Evolutionary conservation across 768 basidiomycete species (phyloP), one percentile per base, ranked within the genome.

Genomic region (Leccinum arenicola): DNA sequence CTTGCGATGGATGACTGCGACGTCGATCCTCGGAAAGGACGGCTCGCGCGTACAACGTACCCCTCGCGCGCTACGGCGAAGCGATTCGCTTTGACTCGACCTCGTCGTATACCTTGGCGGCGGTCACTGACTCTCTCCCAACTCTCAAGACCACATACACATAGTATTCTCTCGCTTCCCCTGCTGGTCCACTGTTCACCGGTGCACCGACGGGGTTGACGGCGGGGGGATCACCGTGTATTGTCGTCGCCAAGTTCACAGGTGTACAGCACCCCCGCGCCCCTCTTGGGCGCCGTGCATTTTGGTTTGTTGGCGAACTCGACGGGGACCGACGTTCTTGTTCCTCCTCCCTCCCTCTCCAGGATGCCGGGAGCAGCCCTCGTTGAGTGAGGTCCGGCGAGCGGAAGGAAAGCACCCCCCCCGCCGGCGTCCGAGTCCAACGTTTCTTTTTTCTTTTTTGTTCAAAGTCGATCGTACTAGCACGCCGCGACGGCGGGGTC

Each of bases 1-100:
- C 83, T 80, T 86, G 85, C 85, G 85, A 86, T 86, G 84, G 85
- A 87, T 86, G 84, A 87, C 85, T 87, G 83, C 85, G 82, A 80
- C 78, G 79, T 76, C 75, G 83, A 78, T 82, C 75, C 77, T 74
- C 50, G 63, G 65, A 70, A 65, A 64, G 60, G 66, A 54, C 52
- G 7, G 68, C 68, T 64, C 43, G 19, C 19, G 43, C 19, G 43
- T 45, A 45, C 43, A 45, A 45, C 19, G 57, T 45, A 50, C 51
- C 54, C 40, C 60, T 55, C 55, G 68, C 29, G 50, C 52, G 36
- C 54, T 61, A 50, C 19, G 59, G 45, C 62, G 43, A 40, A 29
- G 35, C 36, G 31, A 31, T 23, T 1, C 2, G 23, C 9, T 3
- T 43, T 4, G 27, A 33, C 38, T 17, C 5, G 23, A 15, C 51